Evolutionary conservation across 2,329 filamentous ascomycete species (phyloP).

Genomic region (Diaporthe helianthi): DNA sequence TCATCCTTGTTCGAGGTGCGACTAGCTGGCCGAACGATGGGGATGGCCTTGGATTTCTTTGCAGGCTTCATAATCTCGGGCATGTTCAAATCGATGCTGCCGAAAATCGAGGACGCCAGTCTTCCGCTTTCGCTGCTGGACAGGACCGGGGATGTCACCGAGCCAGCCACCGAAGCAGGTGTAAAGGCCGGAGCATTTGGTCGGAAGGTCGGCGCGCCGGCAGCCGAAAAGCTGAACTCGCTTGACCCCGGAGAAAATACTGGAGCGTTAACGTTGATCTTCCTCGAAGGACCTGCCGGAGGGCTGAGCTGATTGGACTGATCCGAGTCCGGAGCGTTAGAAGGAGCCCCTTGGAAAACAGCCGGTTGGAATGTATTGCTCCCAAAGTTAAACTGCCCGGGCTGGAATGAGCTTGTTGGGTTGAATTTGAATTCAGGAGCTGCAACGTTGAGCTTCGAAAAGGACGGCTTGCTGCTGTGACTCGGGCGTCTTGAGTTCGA

Average conservation of each 20-base stretch:
- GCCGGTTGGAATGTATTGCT: constrained; percentile 56
- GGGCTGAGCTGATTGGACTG: constrained; percentile 51
- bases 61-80: constrained; percentile 69
- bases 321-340: constrained; percentile 45
- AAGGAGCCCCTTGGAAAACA: constrained; percentile 51
- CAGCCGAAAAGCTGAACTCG: constrained; percentile 70
- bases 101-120: constrained; percentile 66
- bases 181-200: constrained; percentile 81
- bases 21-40: constrained; percentile 74
- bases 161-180: constrained; percentile 59
- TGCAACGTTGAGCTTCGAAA: constrained; percentile 85
- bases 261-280: constrained; percentile 74
- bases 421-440: constrained; percentile 89
- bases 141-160: constrained; percentile 53
- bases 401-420: constrained; percentile 58
- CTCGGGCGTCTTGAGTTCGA: constrained; percentile 54
- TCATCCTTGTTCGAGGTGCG: constrained; percentile 43
- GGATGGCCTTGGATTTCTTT: constrained; percentile 83
- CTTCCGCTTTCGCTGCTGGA: constrained; percentile 54
- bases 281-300: constrained; percentile 50
- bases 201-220: constrained; percentile 70
- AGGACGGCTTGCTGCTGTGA: constrained; percentile 73
- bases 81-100: constrained; percentile 69
- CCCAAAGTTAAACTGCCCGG: constrained; percentile 58
- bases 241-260: constrained; percentile 73